A percentile compares a stretch with the other conserved stretches of the same genome.
Conservation (phyloP, 371 early-diverging fungal genomes). For the Vairimorpha ceranae region DNA sequence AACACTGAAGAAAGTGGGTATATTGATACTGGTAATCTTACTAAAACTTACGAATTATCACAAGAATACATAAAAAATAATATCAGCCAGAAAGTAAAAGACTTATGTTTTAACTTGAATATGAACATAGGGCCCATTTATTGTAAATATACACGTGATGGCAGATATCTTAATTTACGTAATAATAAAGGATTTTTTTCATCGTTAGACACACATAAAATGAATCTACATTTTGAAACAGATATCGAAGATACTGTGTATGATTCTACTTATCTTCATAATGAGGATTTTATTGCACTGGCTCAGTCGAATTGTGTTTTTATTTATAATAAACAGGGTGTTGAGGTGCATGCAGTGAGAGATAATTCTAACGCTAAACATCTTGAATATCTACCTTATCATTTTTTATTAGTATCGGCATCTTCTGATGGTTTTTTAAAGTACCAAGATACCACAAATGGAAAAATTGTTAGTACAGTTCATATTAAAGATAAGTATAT, state of each 20-base stretch:
- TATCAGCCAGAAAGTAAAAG: conserved; percentile 70
- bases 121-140: conserved; percentile 76
- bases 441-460: conserved; percentile 92
- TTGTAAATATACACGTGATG: conserved; percentile 79
- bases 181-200: conserved; percentile 82
- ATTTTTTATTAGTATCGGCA: conserved; percentile 78
- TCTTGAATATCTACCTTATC: conserved; percentile 86
- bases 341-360: conserved; percentile 81
- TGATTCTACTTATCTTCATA: conserved; percentile 74
- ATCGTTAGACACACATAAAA: conserved; percentile 79
- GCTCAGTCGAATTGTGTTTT: conserved; percentile 89
- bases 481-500: conserved; percentile 38
- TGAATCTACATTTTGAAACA: conserved; percentile 72
- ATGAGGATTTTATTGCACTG: conserved; percentile 86
- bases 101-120: conserved; percentile 75
- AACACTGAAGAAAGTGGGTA: conserved; percentile 54
- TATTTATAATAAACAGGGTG: conserved; percentile 83
- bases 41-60: conserved; percentile 74
- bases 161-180: conserved; percentile 67
- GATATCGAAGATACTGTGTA: conserved; percentile 78
- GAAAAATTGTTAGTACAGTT: conserved; percentile 72
- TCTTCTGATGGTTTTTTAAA: conserved; percentile 66
- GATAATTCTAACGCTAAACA: conserved; percentile 72
- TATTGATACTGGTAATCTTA: conserved; percentile 71
- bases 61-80: conserved; percentile 71